phyloP scores from a whole-genome alignment of 2,329 filamentous ascomycete species.

The Aspergillus vadensis region DNA sequence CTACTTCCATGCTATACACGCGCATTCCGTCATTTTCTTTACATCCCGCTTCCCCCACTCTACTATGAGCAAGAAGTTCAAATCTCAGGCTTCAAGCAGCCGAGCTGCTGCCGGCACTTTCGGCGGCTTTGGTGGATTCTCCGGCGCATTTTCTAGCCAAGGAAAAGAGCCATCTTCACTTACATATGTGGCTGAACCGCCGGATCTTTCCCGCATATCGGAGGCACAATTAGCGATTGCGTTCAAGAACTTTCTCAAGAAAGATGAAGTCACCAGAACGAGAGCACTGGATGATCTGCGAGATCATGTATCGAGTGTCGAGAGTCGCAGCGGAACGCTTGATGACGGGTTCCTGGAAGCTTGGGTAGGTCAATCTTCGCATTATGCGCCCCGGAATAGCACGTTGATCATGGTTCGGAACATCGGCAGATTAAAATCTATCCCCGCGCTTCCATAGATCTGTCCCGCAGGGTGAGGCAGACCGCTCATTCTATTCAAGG shows the following conservation, averaged over 20 bases:
- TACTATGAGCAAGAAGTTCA: slow-evolving; percentile 64
- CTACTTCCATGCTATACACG: slow-evolving; percentile 1
- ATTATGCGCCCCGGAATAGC: slow-evolving; percentile 8
- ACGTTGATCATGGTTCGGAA: slow-evolving; percentile 19
- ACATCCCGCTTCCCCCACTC: slow-evolving; percentile 36
- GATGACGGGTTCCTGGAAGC: slow-evolving; percentile 84
- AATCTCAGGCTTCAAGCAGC: slow-evolving; percentile 65
- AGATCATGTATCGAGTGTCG: slow-evolving; percentile 60
- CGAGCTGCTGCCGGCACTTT: slow-evolving; percentile 56
- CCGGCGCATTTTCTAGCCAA: slow-evolving; percentile 37
- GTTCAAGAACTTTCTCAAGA: slow-evolving; percentile 92
- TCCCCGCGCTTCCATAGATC: slow-evolving; percentile 86
- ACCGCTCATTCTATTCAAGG: slow-evolving; percentile 77
- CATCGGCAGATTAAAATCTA: slow-evolving; percentile 74
- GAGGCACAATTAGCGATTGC: slow-evolving; percentile 81
- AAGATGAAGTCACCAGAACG: slow-evolving; percentile 86
- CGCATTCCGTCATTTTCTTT: slow-evolving; percentile 19
- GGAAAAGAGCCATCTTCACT: slow-evolving; percentile 61
- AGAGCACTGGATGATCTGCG: slow-evolving; percentile 88
- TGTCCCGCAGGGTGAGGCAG: slow-evolving; percentile 82
- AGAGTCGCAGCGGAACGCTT: slow-evolving; percentile 60
- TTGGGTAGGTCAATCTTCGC: slow-evolving; percentile 65
- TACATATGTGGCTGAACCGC: slow-evolving; percentile 85
- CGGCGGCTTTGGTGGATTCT: slow-evolving; percentile 49
- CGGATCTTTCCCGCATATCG: slow-evolving; percentile 74